These are phyloP conservation scores for Suhomyces anneliseae DNA, from an alignment of 1,139 yeast genomes.

Conservation along the genomic window DNA sequence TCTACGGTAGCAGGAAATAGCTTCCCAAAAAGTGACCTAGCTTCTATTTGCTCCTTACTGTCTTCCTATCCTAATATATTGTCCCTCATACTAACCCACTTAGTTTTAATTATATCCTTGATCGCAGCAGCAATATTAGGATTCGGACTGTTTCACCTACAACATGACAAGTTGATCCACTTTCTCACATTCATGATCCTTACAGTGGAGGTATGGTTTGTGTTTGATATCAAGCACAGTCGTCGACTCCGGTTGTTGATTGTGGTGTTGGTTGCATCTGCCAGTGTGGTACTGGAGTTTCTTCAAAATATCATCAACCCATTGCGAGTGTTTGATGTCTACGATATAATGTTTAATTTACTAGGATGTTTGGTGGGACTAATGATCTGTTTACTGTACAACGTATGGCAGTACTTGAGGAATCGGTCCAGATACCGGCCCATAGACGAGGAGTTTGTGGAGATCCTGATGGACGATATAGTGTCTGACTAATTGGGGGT, in stretches of 20 bases:
- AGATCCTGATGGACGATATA: constrained; percentile 13
- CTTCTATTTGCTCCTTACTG: neutral
- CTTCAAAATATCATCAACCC: constrained; percentile 42
- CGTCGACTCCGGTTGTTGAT: constrained; percentile 2
- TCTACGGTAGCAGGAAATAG: no score
- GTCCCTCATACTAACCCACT: constrained; percentile 11
- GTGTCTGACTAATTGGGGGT: neutral
- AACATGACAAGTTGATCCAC: constrained; percentile 57
- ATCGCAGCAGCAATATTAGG: constrained; percentile 48
- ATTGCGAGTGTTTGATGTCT: constrained; percentile 45
- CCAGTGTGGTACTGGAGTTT: constrained; percentile 53
- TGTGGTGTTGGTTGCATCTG: constrained; percentile 31
- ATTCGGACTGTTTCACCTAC: constrained; percentile 46
- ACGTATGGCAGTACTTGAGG: neutral
- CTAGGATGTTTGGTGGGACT: constrained; percentile 36
- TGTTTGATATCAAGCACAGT: constrained; percentile 37
- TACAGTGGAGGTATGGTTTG: constrained; percentile 55
- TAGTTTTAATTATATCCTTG: constrained; percentile 20
- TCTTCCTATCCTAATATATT: constrained; percentile 7
- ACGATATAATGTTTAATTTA: constrained; percentile 49
- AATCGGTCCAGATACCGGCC: neutral
- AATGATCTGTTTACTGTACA: constrained; percentile 9
- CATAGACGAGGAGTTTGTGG: constrained; percentile 12
- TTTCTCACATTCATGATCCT: constrained; percentile 49
- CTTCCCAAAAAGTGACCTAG: no score